Conservation (phyloP, 2,329 filamentous ascomycete genomes). For the Ceratocystis eucalypticola region DNA sequence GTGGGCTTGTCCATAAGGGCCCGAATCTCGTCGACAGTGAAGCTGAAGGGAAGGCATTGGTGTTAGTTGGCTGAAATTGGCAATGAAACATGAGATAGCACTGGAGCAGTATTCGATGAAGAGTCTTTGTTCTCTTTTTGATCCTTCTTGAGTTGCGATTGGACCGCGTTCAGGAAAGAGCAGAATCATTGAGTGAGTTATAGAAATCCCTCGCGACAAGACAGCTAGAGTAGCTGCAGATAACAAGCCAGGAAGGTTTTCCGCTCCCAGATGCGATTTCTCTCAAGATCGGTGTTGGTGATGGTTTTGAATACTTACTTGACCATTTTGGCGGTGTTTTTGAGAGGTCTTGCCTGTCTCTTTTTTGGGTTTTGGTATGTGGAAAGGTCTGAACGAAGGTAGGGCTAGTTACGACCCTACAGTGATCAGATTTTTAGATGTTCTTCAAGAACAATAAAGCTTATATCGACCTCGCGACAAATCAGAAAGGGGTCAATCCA, state of each 20-base stretch:
- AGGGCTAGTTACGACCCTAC: constrained; percentile 30
- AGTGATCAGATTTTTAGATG: constrained; percentile 14
- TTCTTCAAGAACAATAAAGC: constrained; percentile 13
- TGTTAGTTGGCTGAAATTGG: constrained; percentile 31
- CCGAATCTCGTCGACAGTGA: constrained; percentile 93
- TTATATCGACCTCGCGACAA: constrained; percentile 14
- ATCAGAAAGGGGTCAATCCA: constrained; percentile 18
- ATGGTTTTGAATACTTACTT: constrained; percentile 58
- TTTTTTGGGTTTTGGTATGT: constrained; percentile 22
- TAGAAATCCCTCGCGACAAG: neutral
- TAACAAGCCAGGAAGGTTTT: neutral
- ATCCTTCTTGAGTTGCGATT: neutral
- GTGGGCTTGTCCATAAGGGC: constrained; percentile 63
- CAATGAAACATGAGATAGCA: constrained; percentile 25
- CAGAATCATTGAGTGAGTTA: neutral
- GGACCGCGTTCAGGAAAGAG: neutral
- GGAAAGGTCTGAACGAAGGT: constrained; percentile 28
- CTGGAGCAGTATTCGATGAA: neutral
- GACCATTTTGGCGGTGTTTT: constrained; percentile 93
- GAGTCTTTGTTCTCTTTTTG: constrained; percentile 11
- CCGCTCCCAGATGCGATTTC: neutral
- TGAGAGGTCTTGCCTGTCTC: constrained; percentile 21
- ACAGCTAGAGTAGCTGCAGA: neutral
- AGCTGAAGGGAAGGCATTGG: constrained; percentile 46
- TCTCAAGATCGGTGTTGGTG: neutral